Percentiles rank a stretch among this genome's conserved stretches.
These are phyloP conservation scores for Globisporangium spinosum DNA, from an alignment of 352 stramenopile species.

Conservation along the genomic window DNA sequence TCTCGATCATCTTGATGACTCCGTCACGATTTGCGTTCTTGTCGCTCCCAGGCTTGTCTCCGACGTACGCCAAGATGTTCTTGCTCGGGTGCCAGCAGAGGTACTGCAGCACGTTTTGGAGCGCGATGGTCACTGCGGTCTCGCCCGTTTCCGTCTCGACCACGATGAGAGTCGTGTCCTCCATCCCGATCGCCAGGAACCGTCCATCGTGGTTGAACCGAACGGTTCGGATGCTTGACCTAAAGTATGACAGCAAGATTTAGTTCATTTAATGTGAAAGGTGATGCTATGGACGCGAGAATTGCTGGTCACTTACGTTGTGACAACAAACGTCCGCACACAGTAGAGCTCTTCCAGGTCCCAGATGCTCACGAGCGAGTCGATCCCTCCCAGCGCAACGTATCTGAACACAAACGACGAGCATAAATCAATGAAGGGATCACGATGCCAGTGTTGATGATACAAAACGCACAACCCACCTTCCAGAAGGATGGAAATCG, in stretches of 20 bases:
- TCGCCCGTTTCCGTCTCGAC: constrained; percentile 63
- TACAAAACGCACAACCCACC: constrained; percentile 24
- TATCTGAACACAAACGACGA: constrained; percentile 30
- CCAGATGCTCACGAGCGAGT: constrained; percentile 84
- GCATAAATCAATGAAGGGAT: background rate
- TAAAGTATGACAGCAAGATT: constrained; percentile 15
- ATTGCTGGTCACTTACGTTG: constrained; percentile 44
- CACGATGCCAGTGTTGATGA: background rate
- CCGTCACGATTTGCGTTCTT: constrained; percentile 81
- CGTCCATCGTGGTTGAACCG: constrained; percentile 73
- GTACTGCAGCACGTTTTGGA: constrained; percentile 73
- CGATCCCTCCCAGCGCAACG: constrained; percentile 70
- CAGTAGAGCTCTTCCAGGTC: constrained; percentile 86
- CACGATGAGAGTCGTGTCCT: constrained; percentile 69
- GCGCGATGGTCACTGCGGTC: constrained; percentile 49
- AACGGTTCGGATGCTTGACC: constrained; percentile 75
- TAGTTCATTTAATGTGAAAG: background rate
- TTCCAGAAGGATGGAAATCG: constrained; percentile 72
- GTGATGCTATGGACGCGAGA: background rate
- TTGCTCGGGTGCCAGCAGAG: constrained; percentile 81
- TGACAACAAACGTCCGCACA: constrained; percentile 77
- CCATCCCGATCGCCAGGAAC: constrained; percentile 73
- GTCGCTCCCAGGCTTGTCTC: constrained; percentile 70
- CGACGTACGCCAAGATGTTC: constrained; percentile 80
- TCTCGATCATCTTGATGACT: constrained; percentile 82